Percentiles rank a stretch among this genome's conserved stretches.
phyloP scores from a whole-genome alignment of 805 yeast genomes.

The Metschnikowia proteae region DNA sequence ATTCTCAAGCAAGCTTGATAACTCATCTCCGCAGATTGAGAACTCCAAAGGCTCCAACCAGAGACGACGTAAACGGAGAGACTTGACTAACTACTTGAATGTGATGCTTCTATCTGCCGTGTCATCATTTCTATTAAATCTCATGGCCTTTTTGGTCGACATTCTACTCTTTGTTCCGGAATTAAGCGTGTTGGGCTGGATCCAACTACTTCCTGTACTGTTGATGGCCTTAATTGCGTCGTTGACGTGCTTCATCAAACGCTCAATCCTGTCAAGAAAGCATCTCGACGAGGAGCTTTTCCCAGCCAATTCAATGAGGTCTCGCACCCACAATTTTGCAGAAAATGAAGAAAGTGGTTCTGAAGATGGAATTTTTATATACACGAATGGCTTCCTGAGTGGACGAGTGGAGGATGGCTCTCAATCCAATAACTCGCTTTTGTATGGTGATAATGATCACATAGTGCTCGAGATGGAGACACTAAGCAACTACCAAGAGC shows the following conservation, averaged over 20 bases:
- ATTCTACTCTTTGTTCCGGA: conserved; percentile 72
- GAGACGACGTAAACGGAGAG: conserved; percentile 2
- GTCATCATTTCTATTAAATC: conserved; percentile 63
- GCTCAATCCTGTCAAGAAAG: conserved; percentile 55
- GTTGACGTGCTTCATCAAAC: conserved; percentile 65
- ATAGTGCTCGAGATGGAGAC: conserved; percentile 3
- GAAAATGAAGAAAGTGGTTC: conserved; percentile 30
- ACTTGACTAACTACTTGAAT: conserved; percentile 37
- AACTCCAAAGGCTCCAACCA: not conserved
- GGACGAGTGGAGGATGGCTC: conserved; percentile 6
- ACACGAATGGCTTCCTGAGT: conserved; percentile 40
- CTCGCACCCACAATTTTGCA: conserved; percentile 1
- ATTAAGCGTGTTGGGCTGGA: conserved; percentile 83
- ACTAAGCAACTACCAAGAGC: not conserved
- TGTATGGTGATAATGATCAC: not conserved
- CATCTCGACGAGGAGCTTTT: conserved; percentile 29
- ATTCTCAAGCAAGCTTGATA: not conserved
- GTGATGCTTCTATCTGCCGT: conserved; percentile 55
- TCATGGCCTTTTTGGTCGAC: conserved; percentile 79
- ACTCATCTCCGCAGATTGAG: not conserved
- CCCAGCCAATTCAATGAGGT: conserved; percentile 9
- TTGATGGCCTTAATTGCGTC: conserved; percentile 62
- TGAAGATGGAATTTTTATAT: conserved; percentile 43
- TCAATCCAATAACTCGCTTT: not conserved
- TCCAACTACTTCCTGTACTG: conserved; percentile 65